Evolutionary conservation across 2,329 filamentous ascomycete genomes (phyloP).

Genomic region (Xylariales sp.): DNA sequence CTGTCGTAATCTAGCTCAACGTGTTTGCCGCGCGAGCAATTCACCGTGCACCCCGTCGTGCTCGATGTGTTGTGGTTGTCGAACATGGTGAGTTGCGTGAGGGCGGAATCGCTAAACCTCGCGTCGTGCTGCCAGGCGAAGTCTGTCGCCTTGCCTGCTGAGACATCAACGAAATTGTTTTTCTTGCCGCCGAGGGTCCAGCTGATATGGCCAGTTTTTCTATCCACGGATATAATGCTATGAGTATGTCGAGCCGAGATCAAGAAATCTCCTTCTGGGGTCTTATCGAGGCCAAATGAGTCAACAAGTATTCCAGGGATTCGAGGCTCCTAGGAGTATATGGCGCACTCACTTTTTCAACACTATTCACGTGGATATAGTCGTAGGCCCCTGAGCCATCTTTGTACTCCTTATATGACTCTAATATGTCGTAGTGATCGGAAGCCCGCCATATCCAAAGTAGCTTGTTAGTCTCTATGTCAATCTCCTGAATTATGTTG

Average conservation of each 20-base stretch:
- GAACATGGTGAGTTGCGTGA: slow-evolving; percentile 37
- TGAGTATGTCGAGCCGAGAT: slow-evolving; percentile 36
- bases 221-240: slow-evolving; percentile 31
- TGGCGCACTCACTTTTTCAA: slow-evolving; percentile 30
- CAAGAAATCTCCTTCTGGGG: slow-evolving; percentile 39
- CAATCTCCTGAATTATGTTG: slow-evolving; percentile 40
- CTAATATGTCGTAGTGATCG: slow-evolving; percentile 30
- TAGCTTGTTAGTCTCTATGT: slow-evolving; percentile 36
- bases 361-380: slow-evolving; percentile 40
- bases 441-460: slow-evolving; percentile 40
- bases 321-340: too few species aligned
- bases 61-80: slow-evolving; percentile 62
- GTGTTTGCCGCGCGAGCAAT: slow-evolving; percentile 34
- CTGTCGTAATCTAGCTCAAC: slow-evolving; percentile 35
- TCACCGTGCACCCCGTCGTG: slow-evolving; percentile 57
- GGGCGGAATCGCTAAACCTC: slow-evolving; percentile 23
- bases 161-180: slow-evolving; percentile 37
- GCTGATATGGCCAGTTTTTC: slow-evolving; percentile 25
- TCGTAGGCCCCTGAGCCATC: slow-evolving; percentile 23
- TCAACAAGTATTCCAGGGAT: neutral
- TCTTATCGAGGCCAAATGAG: slow-evolving; percentile 18
- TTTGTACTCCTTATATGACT: slow-evolving; percentile 33
- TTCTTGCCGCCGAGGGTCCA: slow-evolving; percentile 41
- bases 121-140: slow-evolving; percentile 42
- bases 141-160: slow-evolving; percentile 30